Percentiles rank a stretch among this genome's conserved stretches.
Evolutionary conservation across 139 green algal species (phyloP).

Genomic region (Nannochloris sp.): DNA sequence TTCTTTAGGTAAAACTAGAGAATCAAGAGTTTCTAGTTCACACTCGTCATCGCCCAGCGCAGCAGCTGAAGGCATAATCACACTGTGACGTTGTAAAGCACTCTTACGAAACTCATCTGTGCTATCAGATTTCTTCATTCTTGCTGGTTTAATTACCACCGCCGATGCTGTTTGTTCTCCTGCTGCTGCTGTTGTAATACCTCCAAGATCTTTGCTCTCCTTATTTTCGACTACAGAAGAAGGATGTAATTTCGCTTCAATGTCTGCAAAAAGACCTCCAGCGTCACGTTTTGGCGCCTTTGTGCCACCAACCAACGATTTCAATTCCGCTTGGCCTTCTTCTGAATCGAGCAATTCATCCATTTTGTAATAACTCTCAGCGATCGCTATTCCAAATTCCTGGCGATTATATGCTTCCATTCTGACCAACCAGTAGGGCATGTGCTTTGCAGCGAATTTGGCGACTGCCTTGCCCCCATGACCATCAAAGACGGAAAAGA

Average conservation of each 20-base stretch:
- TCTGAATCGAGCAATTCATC: conserved; percentile 49
- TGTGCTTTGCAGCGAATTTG: conserved; percentile 26
- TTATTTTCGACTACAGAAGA: background rate
- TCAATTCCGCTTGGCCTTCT: conserved; percentile 17
- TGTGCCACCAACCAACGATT: background rate
- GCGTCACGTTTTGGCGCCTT: background rate
- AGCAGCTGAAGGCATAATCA: too few relatives aligned
- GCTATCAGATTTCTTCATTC: background rate
- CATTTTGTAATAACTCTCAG: conserved; percentile 15
- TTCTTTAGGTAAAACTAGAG: background rate
- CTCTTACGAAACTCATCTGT: background rate
- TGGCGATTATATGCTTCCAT: conserved; percentile 7
- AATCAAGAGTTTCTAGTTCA: background rate
- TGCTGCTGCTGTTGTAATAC: too few relatives aligned
- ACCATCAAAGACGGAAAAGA: conserved; percentile 41
- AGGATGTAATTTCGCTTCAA: background rate
- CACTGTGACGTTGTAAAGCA: background rate
- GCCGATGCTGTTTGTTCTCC: too few relatives aligned
- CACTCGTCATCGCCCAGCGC: too few relatives aligned
- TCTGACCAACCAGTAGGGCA: conserved; percentile 7
- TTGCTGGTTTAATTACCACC: too few relatives aligned
- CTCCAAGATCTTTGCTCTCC: background rate
- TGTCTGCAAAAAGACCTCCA: background rate
- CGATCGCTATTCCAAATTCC: conserved; percentile 13
- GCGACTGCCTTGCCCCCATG: conserved; percentile 34